Base-by-base conservation (phyloP, 306 rosid genomes). In the Pyrus communis region DNA sequence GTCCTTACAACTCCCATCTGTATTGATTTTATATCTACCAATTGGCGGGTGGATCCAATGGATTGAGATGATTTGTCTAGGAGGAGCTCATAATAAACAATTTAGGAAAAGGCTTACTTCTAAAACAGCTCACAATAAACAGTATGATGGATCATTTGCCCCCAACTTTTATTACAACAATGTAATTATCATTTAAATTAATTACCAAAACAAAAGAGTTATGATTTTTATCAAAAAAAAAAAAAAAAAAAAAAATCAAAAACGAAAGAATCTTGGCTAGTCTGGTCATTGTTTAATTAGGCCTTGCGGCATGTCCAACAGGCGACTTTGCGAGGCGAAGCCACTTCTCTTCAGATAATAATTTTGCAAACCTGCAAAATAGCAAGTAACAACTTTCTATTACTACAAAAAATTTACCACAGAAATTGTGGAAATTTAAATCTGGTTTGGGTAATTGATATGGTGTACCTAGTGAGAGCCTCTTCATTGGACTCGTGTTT, bases 241-340 rank as follows among this genome's bases (percentile, higher is more conserved):
- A 35, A 60, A 11, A 12, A 15, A 12, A 59, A 59, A 23, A 59
- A 4, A 31, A 31, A 59, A 11, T 4, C 19, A 14, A 13, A 60
- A 60, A 60, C 19, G 6, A 58, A 22, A 22, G 28, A 58, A 13
- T 60, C 54, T 22, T 18, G 31, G 42, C 76, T 57, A 38, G 54
- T 55, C 12, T 21, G 52, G 54, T 57, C 33, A 38, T 38, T 7
- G 10, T 7, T 38, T 7, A 38, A 7, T 38, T 38, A 38, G 10
- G 69, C 15, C 42, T 77, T 40, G 75, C 21, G 46, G 67, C 52
- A 31, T 18, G 75, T 11, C 46, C 57, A 0, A 62, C 87, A 31
- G 93, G 91, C 1, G 96, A 88, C 74, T 19, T 85, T 43, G 73
- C 62, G 23, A 85, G 83, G 73, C 93, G 82, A 71, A 69, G 73